Conservation (phyloP, 2,329 filamentous ascomycete genomes). For the Fonsecaea pedrosoi region DNA sequence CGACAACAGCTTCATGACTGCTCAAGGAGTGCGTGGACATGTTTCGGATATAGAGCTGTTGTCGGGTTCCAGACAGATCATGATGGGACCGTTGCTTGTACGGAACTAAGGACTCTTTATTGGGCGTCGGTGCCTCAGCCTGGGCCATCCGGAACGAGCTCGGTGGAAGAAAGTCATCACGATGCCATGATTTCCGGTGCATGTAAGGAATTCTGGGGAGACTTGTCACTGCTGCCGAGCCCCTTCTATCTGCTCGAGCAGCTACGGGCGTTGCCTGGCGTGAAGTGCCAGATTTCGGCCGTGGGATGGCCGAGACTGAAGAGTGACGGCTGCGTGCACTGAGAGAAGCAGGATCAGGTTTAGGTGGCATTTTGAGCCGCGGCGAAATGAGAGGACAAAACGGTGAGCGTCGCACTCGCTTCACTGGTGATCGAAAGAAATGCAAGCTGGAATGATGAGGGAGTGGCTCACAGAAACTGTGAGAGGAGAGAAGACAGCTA, state of each 20-base stretch:
- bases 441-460: slow-evolving; percentile 16
- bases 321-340: slow-evolving; percentile 27
- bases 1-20: not conserved
- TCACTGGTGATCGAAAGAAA: slow-evolving; percentile 14
- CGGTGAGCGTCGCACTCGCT: not conserved
- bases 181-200: slow-evolving; percentile 27
- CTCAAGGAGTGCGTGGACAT: slow-evolving; percentile 25
- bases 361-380: slow-evolving; percentile 6
- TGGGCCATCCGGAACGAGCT: slow-evolving; percentile 17
- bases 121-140: slow-evolving; percentile 5
- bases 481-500: slow-evolving; percentile 6
- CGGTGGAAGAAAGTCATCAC: slow-evolving; percentile 19
- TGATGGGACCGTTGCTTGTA: slow-evolving; percentile 24
- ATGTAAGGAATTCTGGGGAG: not conserved
- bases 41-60: slow-evolving; percentile 26
- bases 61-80: slow-evolving; percentile 28
- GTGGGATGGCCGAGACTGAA: slow-evolving; percentile 29
- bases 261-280: slow-evolving; percentile 24
- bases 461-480: slow-evolving; percentile 10
- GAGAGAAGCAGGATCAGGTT: slow-evolving; percentile 18
- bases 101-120: slow-evolving; percentile 16
- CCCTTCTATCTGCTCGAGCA: slow-evolving; percentile 3
- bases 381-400: slow-evolving; percentile 12
- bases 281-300: slow-evolving; percentile 29
- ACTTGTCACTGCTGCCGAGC: not conserved